Conservation (phyloP, 306 rosid species). For the Acacia crassicarpa region DNA sequence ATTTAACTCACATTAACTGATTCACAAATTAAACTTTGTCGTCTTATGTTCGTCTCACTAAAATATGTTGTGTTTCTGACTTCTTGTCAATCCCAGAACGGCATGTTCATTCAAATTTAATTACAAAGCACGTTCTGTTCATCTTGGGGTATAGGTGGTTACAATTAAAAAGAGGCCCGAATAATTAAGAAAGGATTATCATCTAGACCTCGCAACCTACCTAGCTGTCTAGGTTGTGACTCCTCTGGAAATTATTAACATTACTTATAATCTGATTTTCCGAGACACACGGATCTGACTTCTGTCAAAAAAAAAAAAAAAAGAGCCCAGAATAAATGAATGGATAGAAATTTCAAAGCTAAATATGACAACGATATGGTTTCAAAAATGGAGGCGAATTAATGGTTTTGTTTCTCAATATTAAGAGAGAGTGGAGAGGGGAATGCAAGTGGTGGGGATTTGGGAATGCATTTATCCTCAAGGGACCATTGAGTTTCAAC, state of each 20-base stretch:
- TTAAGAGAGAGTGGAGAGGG: not conserved
- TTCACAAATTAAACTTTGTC: not conserved
- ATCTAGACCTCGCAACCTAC: not conserved
- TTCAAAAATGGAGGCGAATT: not conserved
- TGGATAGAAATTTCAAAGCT: not conserved
- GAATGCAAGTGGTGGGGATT: not conserved
- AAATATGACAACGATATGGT: not conserved
- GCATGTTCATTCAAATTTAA: not conserved
- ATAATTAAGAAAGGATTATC: not conserved
- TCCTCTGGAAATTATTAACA: not conserved
- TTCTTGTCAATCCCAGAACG: not conserved
- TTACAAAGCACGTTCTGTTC: not conserved
- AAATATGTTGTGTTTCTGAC: not conserved
- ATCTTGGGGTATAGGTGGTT: not conserved
- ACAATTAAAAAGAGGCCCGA: not conserved
- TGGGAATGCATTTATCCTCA: not conserved
- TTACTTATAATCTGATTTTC: not conserved
- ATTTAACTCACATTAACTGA: not conserved
- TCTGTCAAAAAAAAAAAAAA: not conserved
- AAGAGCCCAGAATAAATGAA: not conserved
- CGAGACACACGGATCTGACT: not conserved
- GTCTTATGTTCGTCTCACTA: not conserved
- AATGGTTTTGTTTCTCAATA: not conserved
- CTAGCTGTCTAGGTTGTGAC: not conserved
- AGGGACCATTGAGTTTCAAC: slow-evolving; percentile 32